These are phyloP conservation scores for Clitoria ternatea DNA, from an alignment of 306 rosid species.

Conservation along the genomic window DNA sequence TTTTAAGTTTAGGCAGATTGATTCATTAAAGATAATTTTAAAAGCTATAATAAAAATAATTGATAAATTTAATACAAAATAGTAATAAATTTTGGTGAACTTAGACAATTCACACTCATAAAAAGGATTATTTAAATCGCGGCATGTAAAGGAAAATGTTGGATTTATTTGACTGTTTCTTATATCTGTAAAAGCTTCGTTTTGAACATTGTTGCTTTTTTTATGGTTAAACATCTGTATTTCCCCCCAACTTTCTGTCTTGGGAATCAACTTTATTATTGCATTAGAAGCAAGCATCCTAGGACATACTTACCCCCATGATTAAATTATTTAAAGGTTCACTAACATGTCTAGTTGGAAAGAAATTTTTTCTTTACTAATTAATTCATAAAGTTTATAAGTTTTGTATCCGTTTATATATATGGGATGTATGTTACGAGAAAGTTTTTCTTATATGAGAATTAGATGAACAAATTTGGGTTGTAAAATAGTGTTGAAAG, in stretches of 20 bases:
- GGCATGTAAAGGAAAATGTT: constrained; percentile 16
- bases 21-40: too few species aligned
- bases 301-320: constrained; percentile 34
- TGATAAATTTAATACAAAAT: too few species aligned
- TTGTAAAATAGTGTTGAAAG: too few species aligned
- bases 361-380: not conserved
- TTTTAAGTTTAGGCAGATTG: too few species aligned
- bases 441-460: too few species aligned
- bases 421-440: too few species aligned
- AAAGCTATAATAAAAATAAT: too few species aligned
- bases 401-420: not conserved
- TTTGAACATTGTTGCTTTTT: constrained; percentile 18
- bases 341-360: not conserved
- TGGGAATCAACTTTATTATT: constrained; percentile 21
- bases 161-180: constrained; percentile 36
- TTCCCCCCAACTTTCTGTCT: not conserved
- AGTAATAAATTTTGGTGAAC: too few species aligned
- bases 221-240: constrained; percentile 8
- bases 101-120: too few species aligned
- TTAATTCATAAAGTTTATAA: not conserved
- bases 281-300: constrained; percentile 34
- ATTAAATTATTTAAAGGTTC: not conserved
- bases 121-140: too few species aligned
- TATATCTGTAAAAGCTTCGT: constrained; percentile 28
- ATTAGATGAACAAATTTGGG: too few species aligned